Percentiles rank a stretch among this genome's conserved stretches.
These are phyloP conservation scores for Chaetomium cochliodes DNA, from an alignment of 495 filamentous ascomycete genomes.

Conservation along the genomic window DNA sequence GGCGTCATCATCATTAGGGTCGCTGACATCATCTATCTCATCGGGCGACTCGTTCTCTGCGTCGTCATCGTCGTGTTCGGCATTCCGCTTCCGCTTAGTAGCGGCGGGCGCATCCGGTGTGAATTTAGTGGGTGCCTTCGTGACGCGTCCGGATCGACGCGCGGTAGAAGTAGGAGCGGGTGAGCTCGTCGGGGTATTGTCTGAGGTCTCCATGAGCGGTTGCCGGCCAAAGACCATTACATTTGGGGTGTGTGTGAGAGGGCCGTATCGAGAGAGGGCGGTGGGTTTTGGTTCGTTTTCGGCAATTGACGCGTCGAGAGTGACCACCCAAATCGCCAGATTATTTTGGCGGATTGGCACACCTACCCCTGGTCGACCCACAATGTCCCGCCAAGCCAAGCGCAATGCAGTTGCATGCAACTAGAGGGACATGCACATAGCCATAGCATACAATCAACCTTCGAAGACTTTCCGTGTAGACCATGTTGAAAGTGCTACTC, in stretches of 20 bases:
- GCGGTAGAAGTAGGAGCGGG: constrained; percentile 48
- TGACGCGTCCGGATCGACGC: constrained; percentile 79
- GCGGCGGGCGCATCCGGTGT: constrained; percentile 46
- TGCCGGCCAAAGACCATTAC: constrained; percentile 37
- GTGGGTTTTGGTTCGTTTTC: constrained; percentile 21
- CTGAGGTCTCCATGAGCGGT: constrained; percentile 54
- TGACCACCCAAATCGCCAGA: constrained; percentile 29
- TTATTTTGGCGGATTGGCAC: constrained; percentile 36
- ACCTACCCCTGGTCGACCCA: constrained; percentile 17
- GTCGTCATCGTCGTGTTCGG: constrained; percentile 48
- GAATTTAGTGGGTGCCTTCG: constrained; percentile 69
- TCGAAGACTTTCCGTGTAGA: no score
- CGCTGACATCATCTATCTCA: constrained; percentile 49
- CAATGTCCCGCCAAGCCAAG: not conserved
- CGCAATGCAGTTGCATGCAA: constrained; percentile 20
- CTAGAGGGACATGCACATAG: constrained; percentile 14
- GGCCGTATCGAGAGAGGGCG: constrained; percentile 8
- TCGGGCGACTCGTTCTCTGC: constrained; percentile 58
- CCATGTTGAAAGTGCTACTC: no score
- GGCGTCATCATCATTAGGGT: constrained; percentile 49
- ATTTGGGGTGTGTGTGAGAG: constrained; percentile 31
- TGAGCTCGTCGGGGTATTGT: constrained; percentile 56
- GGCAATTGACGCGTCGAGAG: constrained; percentile 39
- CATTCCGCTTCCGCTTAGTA: constrained; percentile 57
- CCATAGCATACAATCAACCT: no score